Conservation (phyloP, 768 basidiomycete genomes). For the Phaffia australis region DNA sequence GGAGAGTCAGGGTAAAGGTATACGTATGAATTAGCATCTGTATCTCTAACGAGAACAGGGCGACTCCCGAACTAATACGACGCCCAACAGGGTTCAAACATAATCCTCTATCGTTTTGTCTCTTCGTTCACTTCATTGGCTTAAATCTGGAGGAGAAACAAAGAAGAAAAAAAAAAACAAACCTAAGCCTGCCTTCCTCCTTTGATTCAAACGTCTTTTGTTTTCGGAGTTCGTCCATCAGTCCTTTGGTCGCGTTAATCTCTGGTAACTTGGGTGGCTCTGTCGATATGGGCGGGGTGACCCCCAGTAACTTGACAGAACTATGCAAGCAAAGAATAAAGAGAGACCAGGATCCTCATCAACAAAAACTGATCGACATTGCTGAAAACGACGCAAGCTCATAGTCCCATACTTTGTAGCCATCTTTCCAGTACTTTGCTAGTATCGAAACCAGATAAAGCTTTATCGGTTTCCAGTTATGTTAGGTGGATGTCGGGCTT, state of each 20-base stretch:
- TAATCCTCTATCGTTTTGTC: conserved; percentile 1
- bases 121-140: not conserved
- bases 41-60: too few relatives aligned
- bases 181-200: conserved; percentile 80
- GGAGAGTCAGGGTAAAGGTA: conserved; percentile 1
- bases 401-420: too few relatives aligned
- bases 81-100: not conserved
- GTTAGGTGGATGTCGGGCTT: too few relatives aligned
- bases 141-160: not conserved
- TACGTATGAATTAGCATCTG: not conserved
- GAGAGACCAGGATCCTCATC: too few relatives aligned
- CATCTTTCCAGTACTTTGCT: too few relatives aligned
- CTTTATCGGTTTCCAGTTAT: too few relatives aligned
- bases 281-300: conserved; percentile 36
- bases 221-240: conserved; percentile 80
- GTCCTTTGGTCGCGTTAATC: conserved; percentile 35
- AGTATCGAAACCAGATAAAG: too few relatives aligned
- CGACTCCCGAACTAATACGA: too few relatives aligned
- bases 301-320: conserved; percentile 27
- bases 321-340: not conserved
- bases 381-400: too few relatives aligned
- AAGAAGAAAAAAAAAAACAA: conserved; percentile 35
- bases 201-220: conserved; percentile 84
- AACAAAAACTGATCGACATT: too few relatives aligned
- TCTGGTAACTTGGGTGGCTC: conserved; percentile 35